Conservation (phyloP, 495 filamentous ascomycete species). For the Podospora pseudocomata region DNA sequence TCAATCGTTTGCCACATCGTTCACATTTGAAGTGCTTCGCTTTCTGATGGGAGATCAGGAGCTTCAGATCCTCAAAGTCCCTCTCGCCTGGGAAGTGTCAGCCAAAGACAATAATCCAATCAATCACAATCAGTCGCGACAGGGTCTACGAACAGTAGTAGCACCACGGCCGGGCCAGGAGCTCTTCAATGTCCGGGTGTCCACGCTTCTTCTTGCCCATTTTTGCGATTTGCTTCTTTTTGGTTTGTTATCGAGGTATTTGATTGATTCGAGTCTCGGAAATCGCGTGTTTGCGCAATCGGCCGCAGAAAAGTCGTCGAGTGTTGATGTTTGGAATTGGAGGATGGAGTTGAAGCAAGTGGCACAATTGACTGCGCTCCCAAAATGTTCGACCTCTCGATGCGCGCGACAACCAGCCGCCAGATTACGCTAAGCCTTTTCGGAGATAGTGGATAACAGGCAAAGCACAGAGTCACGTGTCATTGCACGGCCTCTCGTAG, state of each 20-base stretch:
- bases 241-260: not conserved
- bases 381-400: not conserved
- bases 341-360: not conserved
- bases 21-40: constrained; percentile 99
- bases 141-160: constrained; percentile 75
- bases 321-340: not conserved
- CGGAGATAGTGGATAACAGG: not conserved
- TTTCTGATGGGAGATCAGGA: constrained; percentile 94
- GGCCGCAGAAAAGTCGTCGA: not conserved
- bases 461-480: not conserved
- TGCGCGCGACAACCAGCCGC: not conserved
- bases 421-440: not conserved
- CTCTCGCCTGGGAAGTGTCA: constrained; percentile 60
- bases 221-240: not conserved
- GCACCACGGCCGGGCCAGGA: constrained; percentile 88
- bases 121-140: not conserved
- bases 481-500: not conserved
- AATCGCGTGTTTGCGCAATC: not conserved
- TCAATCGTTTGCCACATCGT: constrained; percentile 77
- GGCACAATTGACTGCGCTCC: not conserved
- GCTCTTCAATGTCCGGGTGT: constrained; percentile 80
- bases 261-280: not conserved
- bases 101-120: constrained; percentile 3
- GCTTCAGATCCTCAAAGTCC: constrained; percentile 95
- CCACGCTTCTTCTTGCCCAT: constrained; percentile 88